A percentile compares a stretch with the other conserved stretches of the same genome.
Conservation (phyloP, 306 rosid species). For the Malus sylvestris region DNA sequence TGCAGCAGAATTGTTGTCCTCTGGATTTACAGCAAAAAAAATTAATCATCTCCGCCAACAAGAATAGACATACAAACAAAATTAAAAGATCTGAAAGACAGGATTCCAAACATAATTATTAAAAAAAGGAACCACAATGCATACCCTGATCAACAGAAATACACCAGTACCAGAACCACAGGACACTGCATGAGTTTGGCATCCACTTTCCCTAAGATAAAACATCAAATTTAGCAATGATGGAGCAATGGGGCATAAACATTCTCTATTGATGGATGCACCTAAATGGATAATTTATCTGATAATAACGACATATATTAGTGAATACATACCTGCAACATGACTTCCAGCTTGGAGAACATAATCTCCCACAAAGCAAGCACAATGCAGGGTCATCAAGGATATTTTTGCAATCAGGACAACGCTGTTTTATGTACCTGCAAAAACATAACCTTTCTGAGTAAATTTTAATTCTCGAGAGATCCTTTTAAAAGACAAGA, state of each 20-base stretch:
- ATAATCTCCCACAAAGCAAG: slow-evolving; percentile 85
- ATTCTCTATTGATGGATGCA: neutral
- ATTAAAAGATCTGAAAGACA: neutral
- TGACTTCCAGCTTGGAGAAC: slow-evolving; percentile 81
- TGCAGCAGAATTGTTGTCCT: slow-evolving; percentile 78
- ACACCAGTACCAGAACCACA: slow-evolving; percentile 96
- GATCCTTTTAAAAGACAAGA: neutral
- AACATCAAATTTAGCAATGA: slow-evolving; percentile 20
- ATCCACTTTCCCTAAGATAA: slow-evolving; percentile 68
- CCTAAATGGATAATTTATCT: neutral
- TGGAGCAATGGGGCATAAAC: neutral
- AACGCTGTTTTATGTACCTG: slow-evolving; percentile 80
- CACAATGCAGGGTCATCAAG: slow-evolving; percentile 86
- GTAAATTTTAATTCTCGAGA: neutral
- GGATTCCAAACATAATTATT: neutral
- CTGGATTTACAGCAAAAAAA: slow-evolving; percentile 32
- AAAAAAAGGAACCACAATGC: neutral
- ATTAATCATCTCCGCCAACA: neutral
- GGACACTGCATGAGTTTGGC: slow-evolving; percentile 75
- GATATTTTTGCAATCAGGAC: slow-evolving; percentile 55
- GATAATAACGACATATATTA: neutral
- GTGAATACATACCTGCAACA: slow-evolving; percentile 80
- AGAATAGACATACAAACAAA: neutral
- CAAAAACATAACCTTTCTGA: neutral
- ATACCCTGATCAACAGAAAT: slow-evolving; percentile 79